Evolutionary conservation across 495 filamentous ascomycete genomes (phyloP).

Genomic region (Neurospora sp.): DNA sequence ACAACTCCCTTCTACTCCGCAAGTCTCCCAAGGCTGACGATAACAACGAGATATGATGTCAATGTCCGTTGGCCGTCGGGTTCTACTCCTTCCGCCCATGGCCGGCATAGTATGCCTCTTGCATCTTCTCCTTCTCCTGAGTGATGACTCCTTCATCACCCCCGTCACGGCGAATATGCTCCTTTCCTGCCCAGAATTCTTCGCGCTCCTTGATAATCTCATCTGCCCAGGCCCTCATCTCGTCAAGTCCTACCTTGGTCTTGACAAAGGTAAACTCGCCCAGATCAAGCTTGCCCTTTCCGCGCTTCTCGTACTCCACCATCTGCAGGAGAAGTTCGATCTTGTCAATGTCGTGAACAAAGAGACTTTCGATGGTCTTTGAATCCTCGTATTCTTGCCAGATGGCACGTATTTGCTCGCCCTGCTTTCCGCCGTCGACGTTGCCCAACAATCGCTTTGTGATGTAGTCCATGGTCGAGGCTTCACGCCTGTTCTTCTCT

Average conservation of each 20-base stretch:
- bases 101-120: slow-evolving; percentile 32
- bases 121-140: slow-evolving; percentile 22
- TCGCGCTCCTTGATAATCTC: slow-evolving; percentile 68
- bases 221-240: slow-evolving; percentile 69
- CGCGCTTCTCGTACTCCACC: slow-evolving; percentile 83
- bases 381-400: slow-evolving; percentile 94
- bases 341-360: slow-evolving; percentile 96
- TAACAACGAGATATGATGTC: neutral
- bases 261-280: slow-evolving; percentile 76
- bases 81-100: slow-evolving; percentile 13
- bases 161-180: slow-evolving; percentile 31
- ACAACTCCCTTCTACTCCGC: neutral
- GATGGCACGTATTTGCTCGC: slow-evolving; percentile 56
- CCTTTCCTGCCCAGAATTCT: slow-evolving; percentile 52
- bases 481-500: slow-evolving; percentile 83
- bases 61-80: neutral
- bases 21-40: neutral
- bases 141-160: slow-evolving; percentile 30
- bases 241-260: slow-evolving; percentile 56
- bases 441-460: slow-evolving; percentile 58
- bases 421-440: slow-evolving; percentile 57
- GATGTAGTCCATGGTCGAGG: slow-evolving; percentile 83
- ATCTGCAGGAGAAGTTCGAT: slow-evolving; percentile 90
- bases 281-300: slow-evolving; percentile 56
- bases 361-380: slow-evolving; percentile 69